Evolutionary conservation across 257 asterid species (phyloP), one percentile per base, ranked within the genome.

Genomic region (Solanum pinnatisectum): DNA sequence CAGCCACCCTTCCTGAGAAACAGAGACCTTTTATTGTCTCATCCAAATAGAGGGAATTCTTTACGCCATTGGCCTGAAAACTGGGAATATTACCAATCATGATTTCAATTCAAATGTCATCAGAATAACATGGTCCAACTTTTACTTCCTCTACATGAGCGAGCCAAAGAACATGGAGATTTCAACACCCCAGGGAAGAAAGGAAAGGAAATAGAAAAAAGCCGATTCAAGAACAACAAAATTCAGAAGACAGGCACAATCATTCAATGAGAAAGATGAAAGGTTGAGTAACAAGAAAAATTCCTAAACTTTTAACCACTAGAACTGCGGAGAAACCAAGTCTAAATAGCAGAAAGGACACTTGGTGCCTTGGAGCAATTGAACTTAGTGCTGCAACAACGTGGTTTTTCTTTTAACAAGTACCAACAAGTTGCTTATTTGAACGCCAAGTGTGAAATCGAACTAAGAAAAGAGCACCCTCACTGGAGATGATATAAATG

Each of bases 1-100:
- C 99, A 84, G 92, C 91, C 88, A 96, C 87, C 92, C 94, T 94
- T 88, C 99, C 99, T 13, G 96, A 93, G 91, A 94, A 90, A 92
- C 99, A 96, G 84, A 97, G 94, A 88, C 93, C 98, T 91, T 91
- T 96, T 90, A 96, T 84, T 32, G 95, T 96, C 90, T 91, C 91
- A 88, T 95, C 98, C 93, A 96, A 90, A 88, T 88, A 88, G 88
- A 88, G 86, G 44, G 88, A 40, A 42, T 86, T 91, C 94, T 90
- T 92, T 89, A 37, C 23, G 22, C 88, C 39, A 88, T 88, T 76
- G 87, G 90, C 99, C 98, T 94, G 98, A 92, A 95, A 94, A 90
- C 99, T 97, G 97, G 94, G 93, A 92, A 91, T 88, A 89, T 89
- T 90, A 92, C 91, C 81, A 59, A 90, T 86, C 92, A 92, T 87